phyloP scores from a whole-genome alignment of 2,329 filamentous ascomycete species.

The Hymenoscyphus infarciens region DNA sequence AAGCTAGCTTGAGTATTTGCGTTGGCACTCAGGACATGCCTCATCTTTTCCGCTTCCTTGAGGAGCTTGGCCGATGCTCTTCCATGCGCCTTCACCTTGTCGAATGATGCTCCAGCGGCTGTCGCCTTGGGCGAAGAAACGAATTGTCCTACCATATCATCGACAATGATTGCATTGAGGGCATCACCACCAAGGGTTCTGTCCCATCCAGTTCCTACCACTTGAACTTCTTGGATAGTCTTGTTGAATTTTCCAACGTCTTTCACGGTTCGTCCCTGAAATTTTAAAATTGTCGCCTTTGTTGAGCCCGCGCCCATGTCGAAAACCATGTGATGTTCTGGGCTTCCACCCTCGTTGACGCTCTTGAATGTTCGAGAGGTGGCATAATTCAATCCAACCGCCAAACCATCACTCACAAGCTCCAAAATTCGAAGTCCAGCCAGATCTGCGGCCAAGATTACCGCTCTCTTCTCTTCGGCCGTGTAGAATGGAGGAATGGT shows the following conservation, averaged over 20 bases:
- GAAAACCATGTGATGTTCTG: constrained; percentile 89
- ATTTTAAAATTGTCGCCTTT: constrained; percentile 83
- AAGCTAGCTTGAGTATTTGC: constrained; percentile 75
- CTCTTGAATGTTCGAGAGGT: constrained; percentile 86
- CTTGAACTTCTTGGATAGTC: constrained; percentile 91
- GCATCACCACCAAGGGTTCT: constrained; percentile 83
- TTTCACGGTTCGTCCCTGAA: constrained; percentile 86
- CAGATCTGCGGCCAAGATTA: constrained; percentile 79
- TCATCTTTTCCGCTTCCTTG: constrained; percentile 84
- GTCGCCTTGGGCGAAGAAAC: constrained; percentile 65
- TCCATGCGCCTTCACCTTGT: constrained; percentile 69
- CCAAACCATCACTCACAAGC: constrained; percentile 83
- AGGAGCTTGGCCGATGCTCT: constrained; percentile 84
- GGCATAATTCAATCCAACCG: constrained; percentile 93
- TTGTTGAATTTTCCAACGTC: constrained; percentile 93
- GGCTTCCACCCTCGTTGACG: constrained; percentile 75
- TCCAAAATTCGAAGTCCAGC: constrained; percentile 83
- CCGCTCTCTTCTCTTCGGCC: constrained; percentile 80
- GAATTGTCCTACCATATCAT: constrained; percentile 83
- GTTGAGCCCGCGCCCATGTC: constrained; percentile 97
- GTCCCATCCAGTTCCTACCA: constrained; percentile 85
- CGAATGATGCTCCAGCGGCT: constrained; percentile 57
- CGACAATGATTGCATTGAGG: constrained; percentile 81
- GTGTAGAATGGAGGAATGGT: constrained; percentile 91
- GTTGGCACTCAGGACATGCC: constrained; percentile 93